Percentiles rank a stretch among this genome's conserved stretches.
Conservation (phyloP, 805 yeast species). For the Metschnikowia rubicola region DNA sequence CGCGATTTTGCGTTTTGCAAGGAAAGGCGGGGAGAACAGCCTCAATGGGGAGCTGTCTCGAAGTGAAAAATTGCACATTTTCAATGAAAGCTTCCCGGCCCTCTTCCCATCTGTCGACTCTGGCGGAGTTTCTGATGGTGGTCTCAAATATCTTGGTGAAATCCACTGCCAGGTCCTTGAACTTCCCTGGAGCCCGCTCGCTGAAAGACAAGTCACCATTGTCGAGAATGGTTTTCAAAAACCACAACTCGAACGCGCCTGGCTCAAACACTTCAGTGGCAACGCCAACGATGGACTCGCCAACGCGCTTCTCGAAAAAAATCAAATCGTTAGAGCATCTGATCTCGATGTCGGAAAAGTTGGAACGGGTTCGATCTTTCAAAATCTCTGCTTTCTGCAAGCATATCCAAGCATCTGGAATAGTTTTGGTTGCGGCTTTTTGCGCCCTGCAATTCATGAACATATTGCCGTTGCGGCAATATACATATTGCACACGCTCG, state of each 20-base stretch:
- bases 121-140: slow-evolving; percentile 45
- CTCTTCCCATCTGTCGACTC: slow-evolving; percentile 47
- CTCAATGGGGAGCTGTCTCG: slow-evolving; percentile 46
- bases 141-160: slow-evolving; percentile 44
- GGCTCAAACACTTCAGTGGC: slow-evolving; percentile 25
- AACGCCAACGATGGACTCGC: slow-evolving; percentile 24
- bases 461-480: slow-evolving; percentile 20
- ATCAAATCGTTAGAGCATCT: slow-evolving; percentile 4
- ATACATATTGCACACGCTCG: slow-evolving; percentile 27
- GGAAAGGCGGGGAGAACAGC: slow-evolving; percentile 65
- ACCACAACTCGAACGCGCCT: slow-evolving; percentile 31
- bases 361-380: not conserved
- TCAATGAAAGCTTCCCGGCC: slow-evolving; percentile 39
- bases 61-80: slow-evolving; percentile 46
- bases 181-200: slow-evolving; percentile 1
- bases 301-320: slow-evolving; percentile 22
- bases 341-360: slow-evolving; percentile 3
- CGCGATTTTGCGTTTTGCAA: slow-evolving; percentile 55
- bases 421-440: slow-evolving; percentile 4
- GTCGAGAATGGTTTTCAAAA: slow-evolving; percentile 25
- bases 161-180: slow-evolving; percentile 13
- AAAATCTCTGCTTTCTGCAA: slow-evolving; percentile 1
- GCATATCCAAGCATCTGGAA: slow-evolving; percentile 10
- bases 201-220: slow-evolving; percentile 15
- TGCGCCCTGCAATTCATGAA: slow-evolving; percentile 17